These are phyloP conservation scores for Diutina rugosa DNA, from an alignment of 1,139 yeast genomes.

Conservation along the genomic window DNA sequence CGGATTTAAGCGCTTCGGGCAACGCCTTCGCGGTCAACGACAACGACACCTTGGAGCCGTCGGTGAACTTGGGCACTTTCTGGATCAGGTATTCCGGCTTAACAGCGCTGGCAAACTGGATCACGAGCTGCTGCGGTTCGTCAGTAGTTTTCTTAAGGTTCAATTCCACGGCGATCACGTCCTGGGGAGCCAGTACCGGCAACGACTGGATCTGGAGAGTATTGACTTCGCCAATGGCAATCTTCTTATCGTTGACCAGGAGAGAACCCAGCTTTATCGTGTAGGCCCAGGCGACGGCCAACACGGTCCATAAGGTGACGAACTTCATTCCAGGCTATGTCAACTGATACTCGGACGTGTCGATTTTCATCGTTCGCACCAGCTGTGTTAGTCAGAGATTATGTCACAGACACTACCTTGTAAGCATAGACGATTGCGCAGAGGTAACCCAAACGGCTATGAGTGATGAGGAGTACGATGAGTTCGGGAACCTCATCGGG, in stretches of 20 bases:
- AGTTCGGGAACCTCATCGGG: conserved; percentile 69
- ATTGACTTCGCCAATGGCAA: conserved; percentile 19
- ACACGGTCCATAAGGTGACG: background rate
- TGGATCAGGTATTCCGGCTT: conserved; percentile 7
- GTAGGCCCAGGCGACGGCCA: background rate
- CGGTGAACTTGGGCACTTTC: conserved; percentile 3
- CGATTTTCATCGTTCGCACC: background rate
- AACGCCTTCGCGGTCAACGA: conserved; percentile 3
- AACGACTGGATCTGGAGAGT: conserved; percentile 19
- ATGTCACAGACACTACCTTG: background rate
- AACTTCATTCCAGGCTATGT: background rate
- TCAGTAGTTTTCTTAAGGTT: conserved; percentile 10
- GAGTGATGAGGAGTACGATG: conserved; percentile 57
- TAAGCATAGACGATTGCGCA: too few species aligned
- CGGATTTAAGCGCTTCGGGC: conserved; percentile 3
- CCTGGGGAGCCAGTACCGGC: conserved; percentile 19
- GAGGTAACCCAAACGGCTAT: background rate
- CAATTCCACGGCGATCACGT: conserved; percentile 18
- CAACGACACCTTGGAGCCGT: conserved; percentile 5
- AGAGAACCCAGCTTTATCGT: background rate
- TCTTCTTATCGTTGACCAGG: background rate
- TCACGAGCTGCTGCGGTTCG: conserved; percentile 12
- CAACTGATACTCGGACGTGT: background rate
- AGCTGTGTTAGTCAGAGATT: background rate
- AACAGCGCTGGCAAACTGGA: conserved; percentile 9